Evolutionary conservation across 805 yeast species (phyloP).

Genomic region (Vanderwaltozyma yarrowii): DNA sequence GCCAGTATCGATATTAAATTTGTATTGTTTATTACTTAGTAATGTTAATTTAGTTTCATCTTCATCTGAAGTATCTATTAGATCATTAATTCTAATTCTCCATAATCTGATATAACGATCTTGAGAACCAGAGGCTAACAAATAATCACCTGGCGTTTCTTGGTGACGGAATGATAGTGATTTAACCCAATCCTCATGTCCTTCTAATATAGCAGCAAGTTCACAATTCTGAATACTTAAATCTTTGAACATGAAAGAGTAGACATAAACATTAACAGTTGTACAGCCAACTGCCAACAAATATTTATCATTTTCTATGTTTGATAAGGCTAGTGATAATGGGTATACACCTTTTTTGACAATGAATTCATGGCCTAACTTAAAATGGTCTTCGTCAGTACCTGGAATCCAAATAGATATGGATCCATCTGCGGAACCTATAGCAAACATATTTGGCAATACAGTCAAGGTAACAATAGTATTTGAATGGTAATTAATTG

Average conservation of each 20-base stretch:
- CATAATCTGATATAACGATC: conserved; percentile 88
- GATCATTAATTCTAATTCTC: conserved; percentile 53
- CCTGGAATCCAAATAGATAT: conserved; percentile 40
- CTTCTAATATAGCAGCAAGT: conserved; percentile 50
- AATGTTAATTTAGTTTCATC: conserved; percentile 36
- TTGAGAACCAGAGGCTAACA: conserved; percentile 85
- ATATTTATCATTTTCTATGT: conserved; percentile 26
- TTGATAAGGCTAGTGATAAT: conserved; percentile 18
- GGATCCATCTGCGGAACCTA: conserved; percentile 58
- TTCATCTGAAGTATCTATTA: conserved; percentile 48
- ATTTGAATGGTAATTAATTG: conserved; percentile 34
- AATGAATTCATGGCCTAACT: conserved; percentile 17
- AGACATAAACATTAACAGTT: conserved; percentile 41
- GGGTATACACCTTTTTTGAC: conserved; percentile 22
- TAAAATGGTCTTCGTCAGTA: conserved; percentile 10
- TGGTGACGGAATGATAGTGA: conserved; percentile 48
- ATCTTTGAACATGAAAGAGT: conserved; percentile 31
- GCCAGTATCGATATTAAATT: conserved; percentile 33
- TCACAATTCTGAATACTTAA: conserved; percentile 16
- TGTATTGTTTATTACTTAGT: conserved; percentile 64
- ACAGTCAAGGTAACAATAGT: conserved; percentile 50
- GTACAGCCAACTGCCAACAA: conserved; percentile 71
- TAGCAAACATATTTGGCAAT: conserved; percentile 33
- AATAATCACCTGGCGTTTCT: conserved; percentile 39
- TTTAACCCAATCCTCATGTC: conserved; percentile 97